phyloP scores from a whole-genome alignment of 2,329 filamentous ascomycete genomes.

The Fusarium nanum region DNA sequence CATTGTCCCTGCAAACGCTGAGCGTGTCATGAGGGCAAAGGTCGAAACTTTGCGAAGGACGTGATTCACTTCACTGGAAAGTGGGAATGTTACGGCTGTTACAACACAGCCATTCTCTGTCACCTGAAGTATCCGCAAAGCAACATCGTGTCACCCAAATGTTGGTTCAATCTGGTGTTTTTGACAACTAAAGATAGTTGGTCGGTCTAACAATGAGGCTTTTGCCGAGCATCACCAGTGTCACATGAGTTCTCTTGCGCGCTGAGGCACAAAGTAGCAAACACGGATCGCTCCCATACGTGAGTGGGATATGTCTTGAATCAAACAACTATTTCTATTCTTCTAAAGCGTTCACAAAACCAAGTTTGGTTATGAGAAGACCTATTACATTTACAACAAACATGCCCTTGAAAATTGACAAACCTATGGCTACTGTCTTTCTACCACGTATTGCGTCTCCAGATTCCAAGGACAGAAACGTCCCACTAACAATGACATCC shows the following conservation, averaged over 20 bases:
- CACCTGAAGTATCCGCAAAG: conserved; percentile 22
- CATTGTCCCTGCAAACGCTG: conserved; percentile 65
- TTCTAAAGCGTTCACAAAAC: conserved; percentile 6
- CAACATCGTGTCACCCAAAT: conserved; percentile 36
- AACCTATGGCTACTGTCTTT: conserved; percentile 30
- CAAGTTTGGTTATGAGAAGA: conserved; percentile 22
- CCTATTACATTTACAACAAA: conserved; percentile 6
- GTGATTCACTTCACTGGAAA: conserved; percentile 20
- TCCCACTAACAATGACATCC: conserved; percentile 20
- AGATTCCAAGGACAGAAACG: conserved; percentile 7
- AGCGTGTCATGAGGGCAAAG: conserved; percentile 57
- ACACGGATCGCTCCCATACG: conserved; percentile 26
- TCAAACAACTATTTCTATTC: conserved; percentile 14
- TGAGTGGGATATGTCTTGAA: conserved; percentile 17
- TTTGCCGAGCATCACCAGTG: conserved; percentile 34
- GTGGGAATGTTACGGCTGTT: conserved; percentile 16
- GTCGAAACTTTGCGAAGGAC: conserved; percentile 41
- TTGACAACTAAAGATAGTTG: conserved; percentile 32
- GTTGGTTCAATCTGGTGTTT: conserved; percentile 14
- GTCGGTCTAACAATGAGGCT: conserved; percentile 32
- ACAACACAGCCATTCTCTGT: conserved; percentile 27
- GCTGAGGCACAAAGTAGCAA: conserved; percentile 39
- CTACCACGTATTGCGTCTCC: conserved; percentile 9
- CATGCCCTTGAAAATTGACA: conserved; percentile 19
- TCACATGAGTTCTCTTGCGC: conserved; percentile 33